Percentiles rank a stretch among this genome's conserved stretches.
These are phyloP conservation scores for Melanomma pulvis-pyrius DNA, from an alignment of 495 filamentous ascomycete genomes.

Conservation along the genomic window DNA sequence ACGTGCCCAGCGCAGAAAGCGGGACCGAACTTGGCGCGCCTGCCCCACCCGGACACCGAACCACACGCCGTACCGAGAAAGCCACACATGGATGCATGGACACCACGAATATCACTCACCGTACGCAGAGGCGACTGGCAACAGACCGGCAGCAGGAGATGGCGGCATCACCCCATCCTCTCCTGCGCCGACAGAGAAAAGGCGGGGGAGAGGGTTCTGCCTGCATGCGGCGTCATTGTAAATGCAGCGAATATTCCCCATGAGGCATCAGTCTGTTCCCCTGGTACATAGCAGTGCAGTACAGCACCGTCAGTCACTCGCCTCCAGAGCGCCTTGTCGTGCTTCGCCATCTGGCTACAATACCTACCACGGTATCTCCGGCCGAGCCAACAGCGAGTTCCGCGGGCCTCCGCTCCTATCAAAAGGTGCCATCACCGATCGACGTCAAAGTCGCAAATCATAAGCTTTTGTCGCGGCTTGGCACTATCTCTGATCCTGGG, in stretches of 20 bases:
- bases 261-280: too few species aligned
- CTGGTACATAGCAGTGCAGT: background rate
- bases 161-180: background rate
- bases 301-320: background rate
- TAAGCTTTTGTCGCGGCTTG: constrained; percentile 25
- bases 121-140: background rate
- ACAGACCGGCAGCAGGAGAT: background rate
- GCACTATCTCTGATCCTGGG: background rate
- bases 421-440: constrained; percentile 16
- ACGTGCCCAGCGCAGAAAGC: background rate
- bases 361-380: too few species aligned
- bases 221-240: too few species aligned
- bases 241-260: too few species aligned
- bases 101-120: too few species aligned
- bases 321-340: background rate
- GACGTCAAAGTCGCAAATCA: constrained; percentile 10
- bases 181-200: background rate
- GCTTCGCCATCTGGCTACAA: background rate
- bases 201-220: too few species aligned
- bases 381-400: background rate
- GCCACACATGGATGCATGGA: background rate
- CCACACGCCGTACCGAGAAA: background rate
- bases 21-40: constrained; percentile 5
- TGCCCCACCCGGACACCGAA: background rate
- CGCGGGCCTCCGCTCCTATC: constrained; percentile 6